phyloP scores from a whole-genome alignment of 2,329 filamentous ascomycete genomes.

The Amesomyces nigricolor region DNA sequence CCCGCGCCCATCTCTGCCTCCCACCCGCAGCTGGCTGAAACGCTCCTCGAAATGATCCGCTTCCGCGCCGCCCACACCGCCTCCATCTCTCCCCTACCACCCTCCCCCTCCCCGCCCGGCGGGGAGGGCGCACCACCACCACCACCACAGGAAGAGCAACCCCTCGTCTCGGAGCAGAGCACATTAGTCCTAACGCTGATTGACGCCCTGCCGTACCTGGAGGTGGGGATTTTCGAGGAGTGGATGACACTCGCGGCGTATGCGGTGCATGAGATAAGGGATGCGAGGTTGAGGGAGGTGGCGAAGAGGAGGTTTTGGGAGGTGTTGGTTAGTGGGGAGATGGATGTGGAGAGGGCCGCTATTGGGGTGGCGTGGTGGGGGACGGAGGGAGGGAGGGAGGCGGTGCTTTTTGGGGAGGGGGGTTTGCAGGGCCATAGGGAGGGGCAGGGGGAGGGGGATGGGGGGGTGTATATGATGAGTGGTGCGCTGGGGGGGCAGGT shows the following conservation, averaged over 20 bases:
- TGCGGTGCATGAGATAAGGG: constrained; percentile 58
- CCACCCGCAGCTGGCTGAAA: constrained; percentile 73
- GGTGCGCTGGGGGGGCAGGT: constrained; percentile 35
- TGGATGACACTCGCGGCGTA: constrained; percentile 72
- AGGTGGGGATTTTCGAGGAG: constrained; percentile 65
- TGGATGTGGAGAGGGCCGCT: constrained; percentile 79
- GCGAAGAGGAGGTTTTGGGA: constrained; percentile 74
- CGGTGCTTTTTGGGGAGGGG: constrained; percentile 37
- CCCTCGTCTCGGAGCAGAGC: constrained; percentile 66
- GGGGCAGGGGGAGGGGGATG: constrained; percentile 24
- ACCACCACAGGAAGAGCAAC: constrained; percentile 26
- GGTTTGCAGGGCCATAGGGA: not conserved
- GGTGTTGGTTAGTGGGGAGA: constrained; percentile 70
- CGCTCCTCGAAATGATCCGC: constrained; percentile 70
- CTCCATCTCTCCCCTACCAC: constrained; percentile 23
- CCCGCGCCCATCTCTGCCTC: constrained; percentile 68
- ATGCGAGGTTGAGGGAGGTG: constrained; percentile 55
- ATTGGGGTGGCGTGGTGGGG: constrained; percentile 86
- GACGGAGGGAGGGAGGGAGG: constrained; percentile 48
- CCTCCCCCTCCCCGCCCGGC: constrained; percentile 34
- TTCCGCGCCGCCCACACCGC: constrained; percentile 45
- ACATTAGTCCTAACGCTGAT: constrained; percentile 71
- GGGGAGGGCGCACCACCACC: constrained; percentile 20
- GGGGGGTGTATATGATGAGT: constrained; percentile 45
- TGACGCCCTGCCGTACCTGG: constrained; percentile 70